These are phyloP conservation scores for Jatropha curcas DNA, from an alignment of 345 rosid genomes.

Conservation along the genomic window DNA sequence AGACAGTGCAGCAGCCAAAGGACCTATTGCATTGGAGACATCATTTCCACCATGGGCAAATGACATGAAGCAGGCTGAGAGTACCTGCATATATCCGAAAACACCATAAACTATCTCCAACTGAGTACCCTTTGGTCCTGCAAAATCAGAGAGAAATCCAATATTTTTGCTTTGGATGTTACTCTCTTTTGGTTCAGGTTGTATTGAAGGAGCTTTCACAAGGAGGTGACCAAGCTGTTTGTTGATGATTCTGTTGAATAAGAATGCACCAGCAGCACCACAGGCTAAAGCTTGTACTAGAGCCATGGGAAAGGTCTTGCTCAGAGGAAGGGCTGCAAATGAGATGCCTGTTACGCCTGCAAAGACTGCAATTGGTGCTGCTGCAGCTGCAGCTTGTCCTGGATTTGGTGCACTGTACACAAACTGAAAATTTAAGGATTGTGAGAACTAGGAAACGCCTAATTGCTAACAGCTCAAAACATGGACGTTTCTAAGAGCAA, in stretches of 20 bases:
- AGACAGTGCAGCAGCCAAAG: conserved; percentile 82
- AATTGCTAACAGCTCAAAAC: background rate
- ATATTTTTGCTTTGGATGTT: conserved; percentile 42
- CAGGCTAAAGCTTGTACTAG: conserved; percentile 68
- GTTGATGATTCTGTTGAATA: conserved; percentile 60
- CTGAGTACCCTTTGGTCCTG: conserved; percentile 92
- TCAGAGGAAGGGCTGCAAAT: conserved; percentile 83
- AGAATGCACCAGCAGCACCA: conserved; percentile 81
- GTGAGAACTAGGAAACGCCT: background rate
- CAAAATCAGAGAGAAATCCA: conserved; percentile 81
- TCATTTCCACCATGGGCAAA: conserved; percentile 97
- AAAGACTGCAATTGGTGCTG: conserved; percentile 82
- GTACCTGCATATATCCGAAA: conserved; percentile 91
- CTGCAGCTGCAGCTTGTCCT: conserved; percentile 87
- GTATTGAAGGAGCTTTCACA: conserved; percentile 39
- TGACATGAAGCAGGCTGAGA: conserved; percentile 99
- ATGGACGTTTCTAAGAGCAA: background rate
- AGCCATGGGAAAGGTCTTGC: conserved; percentile 59
- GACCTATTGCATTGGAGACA: conserved; percentile 95
- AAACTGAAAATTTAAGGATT: conserved; percentile 49
- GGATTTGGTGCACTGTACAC: conserved; percentile 97
- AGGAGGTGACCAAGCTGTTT: conserved; percentile 92
- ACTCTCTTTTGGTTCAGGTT: conserved; percentile 37
- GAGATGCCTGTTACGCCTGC: conserved; percentile 80
- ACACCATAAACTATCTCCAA: conserved; percentile 86